Conservation (phyloP, 139 green algal species). For the Desmodesmus armatus region DNA sequence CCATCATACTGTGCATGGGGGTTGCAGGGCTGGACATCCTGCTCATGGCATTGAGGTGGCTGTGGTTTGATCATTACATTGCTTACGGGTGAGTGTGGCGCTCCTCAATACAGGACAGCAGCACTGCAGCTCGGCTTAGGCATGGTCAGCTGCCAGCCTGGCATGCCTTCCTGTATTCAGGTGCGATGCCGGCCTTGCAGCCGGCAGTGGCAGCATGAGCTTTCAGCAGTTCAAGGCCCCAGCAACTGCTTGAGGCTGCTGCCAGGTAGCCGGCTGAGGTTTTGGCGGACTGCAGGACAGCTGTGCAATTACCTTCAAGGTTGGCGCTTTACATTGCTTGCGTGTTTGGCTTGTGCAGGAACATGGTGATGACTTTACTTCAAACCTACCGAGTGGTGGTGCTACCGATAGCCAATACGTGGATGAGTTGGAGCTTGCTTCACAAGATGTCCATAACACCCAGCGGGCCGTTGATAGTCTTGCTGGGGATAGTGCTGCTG, state of each 20-base stretch:
- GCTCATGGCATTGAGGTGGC: conserved; percentile 66
- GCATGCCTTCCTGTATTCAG: too few species aligned
- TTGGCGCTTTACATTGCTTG: conserved; percentile 64
- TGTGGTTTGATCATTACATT: conserved; percentile 71
- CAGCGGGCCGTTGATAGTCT: conserved; percentile 35
- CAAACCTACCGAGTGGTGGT: conserved; percentile 66
- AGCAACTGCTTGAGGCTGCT: too few species aligned
- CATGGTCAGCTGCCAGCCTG: too few species aligned
- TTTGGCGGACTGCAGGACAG: too few species aligned
- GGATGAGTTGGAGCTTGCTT: conserved; percentile 72
- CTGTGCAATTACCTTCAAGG: too few species aligned
- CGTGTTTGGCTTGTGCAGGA: conserved; percentile 48
- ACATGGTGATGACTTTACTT: conserved; percentile 58
- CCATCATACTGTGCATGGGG: conserved; percentile 67
- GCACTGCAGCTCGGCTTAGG: too few species aligned
- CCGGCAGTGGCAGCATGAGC: too few species aligned
- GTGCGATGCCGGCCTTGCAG: too few species aligned
- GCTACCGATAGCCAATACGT: conserved; percentile 73
- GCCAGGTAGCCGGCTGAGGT: too few species aligned
- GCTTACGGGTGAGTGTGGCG: conserved; percentile 55
- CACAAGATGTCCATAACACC: conserved; percentile 60
- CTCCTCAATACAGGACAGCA: too few species aligned
- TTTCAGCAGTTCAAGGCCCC: too few species aligned
- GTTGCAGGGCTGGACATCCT: conserved; percentile 74
- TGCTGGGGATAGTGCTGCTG: conserved; percentile 51